Percentiles rank a stretch among this genome's conserved stretches.
phyloP scores from a whole-genome alignment of 805 yeast species.

The Tetrapisispora arboricola region DNA sequence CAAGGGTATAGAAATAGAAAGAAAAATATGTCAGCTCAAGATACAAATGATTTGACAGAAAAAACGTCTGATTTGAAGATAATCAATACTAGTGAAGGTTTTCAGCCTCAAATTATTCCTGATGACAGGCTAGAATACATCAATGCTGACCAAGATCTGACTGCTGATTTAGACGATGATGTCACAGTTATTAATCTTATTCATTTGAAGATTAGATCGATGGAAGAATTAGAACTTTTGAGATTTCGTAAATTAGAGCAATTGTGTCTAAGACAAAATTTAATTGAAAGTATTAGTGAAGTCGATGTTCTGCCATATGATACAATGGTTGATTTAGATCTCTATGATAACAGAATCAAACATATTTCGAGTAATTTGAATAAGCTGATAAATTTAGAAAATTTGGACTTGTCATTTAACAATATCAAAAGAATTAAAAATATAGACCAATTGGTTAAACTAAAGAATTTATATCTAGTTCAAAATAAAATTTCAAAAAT shows the following conservation, averaged over 20 bases:
- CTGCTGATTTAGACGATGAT: conserved; percentile 47
- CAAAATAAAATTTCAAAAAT: conserved; percentile 77
- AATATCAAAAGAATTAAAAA: conserved; percentile 79
- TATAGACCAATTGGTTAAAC: conserved; percentile 46
- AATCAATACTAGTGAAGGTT: conserved; percentile 2
- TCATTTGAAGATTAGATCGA: conserved; percentile 55
- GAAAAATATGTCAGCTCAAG: background rate
- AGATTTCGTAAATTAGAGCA: conserved; percentile 49
- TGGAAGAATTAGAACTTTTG: conserved; percentile 49
- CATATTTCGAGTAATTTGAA: conserved; percentile 69
- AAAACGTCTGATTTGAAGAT: background rate
- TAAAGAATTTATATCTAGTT: conserved; percentile 71
- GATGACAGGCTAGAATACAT: conserved; percentile 39
- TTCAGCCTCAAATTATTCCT: conserved; percentile 15
- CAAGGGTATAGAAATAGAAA: background rate
- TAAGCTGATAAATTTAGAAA: conserved; percentile 44
- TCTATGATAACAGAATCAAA: conserved; percentile 84
- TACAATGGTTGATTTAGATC: conserved; percentile 64
- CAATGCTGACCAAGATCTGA: conserved; percentile 60
- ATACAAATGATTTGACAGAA: background rate
- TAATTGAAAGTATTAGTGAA: conserved; percentile 62
- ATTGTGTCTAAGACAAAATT: conserved; percentile 74
- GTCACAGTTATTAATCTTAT: conserved; percentile 52
- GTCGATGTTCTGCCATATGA: conserved; percentile 50
- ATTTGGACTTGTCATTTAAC: conserved; percentile 80